Base-by-base conservation (phyloP, 148 eudicot genomes). In the Fagopyrum homotropicum region DNA sequence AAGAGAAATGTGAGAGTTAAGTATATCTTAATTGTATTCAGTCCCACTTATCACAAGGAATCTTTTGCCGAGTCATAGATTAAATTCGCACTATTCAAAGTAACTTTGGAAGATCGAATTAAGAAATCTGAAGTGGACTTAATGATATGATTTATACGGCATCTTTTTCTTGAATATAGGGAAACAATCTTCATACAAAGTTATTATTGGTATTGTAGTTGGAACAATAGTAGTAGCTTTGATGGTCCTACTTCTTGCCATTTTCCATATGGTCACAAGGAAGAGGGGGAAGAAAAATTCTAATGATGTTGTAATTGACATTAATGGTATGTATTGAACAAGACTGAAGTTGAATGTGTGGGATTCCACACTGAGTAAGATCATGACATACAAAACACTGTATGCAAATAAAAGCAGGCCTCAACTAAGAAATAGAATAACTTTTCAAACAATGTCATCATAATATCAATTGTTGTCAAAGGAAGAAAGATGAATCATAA, bases 171-270 rank as follows among this genome's bases (percentile, higher is more conserved):
- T 56, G 61, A 17, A 56, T 56, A 6, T 16, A 66, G 72, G 19
- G n/a, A 66, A 66, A 17, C 9, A 66, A 44, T 66, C 72, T 11
- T 66, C 72, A 66, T 44, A 15, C 72, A 66, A 30, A 44, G 45
- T 44, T 1, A 45, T 66, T 10, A 35, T 66, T 35, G 17, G 44
- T 4, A 16, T 66, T 66, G 17, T 11, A 4, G 45, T 30, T 0
- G 72, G 45, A 30, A 45, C 72, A 66, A 16, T n/a, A 22, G 26
- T 22, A 30, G 6, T 17, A 9, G 46, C 45, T 35, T 45, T 15
- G 72, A 5, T 66, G 72, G 3, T 66, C 45, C 9, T 55, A 16
- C 8, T 56, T 17, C 45, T 4, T 29, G 46, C 17, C 72, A 7
- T 66, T 9, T 11, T 66, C 2, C 11, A 16, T 66, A 1, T 35